Conservation (phyloP, 257 asterid genomes). For the Solanum microdontum region DNA sequence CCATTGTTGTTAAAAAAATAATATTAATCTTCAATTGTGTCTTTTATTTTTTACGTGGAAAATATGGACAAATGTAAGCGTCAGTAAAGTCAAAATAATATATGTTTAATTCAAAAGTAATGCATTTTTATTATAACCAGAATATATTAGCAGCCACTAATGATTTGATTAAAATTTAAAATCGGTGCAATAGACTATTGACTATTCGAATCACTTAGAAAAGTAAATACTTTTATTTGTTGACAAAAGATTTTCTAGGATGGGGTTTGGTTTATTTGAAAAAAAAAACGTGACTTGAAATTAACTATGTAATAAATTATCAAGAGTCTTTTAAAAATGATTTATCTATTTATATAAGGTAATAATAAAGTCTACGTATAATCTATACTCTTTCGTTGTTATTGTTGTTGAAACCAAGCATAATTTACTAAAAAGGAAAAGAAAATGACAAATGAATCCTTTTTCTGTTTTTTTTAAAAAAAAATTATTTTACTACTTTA, state of each 20-base stretch:
- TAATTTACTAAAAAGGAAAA: background rate
- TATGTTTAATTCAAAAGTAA: background rate
- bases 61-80: background rate
- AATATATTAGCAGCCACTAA: background rate
- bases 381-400: rapidly evolving
- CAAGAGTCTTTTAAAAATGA: too few species aligned
- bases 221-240: background rate
- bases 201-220: background rate
- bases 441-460: background rate
- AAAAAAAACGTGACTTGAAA: background rate
- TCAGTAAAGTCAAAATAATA: background rate
- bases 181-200: background rate
- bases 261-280: background rate
- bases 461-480: background rate
- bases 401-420: too few species aligned
- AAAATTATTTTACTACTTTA: background rate
- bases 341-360: rapidly evolving
- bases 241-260: background rate
- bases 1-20: background rate
- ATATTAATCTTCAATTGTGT: background rate
- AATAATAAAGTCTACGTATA: too few species aligned
- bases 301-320: background rate
- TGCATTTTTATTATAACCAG: background rate
- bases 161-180: background rate
- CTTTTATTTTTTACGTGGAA: background rate